Base-by-base conservation (phyloP, 169 alveolate species). In the Cryptosporidium bovis region DNA sequence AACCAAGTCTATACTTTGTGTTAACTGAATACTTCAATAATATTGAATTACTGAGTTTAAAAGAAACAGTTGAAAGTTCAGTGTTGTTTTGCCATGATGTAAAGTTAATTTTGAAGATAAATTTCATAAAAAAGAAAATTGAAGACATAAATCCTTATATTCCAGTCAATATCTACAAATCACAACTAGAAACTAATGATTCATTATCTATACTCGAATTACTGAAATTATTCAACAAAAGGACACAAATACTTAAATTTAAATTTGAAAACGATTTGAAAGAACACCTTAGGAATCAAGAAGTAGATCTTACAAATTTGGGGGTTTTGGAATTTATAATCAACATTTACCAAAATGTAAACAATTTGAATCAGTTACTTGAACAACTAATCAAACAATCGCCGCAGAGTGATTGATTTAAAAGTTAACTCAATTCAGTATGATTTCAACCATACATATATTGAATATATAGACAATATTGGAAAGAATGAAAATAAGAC, bases 381-480 rank as follows among this genome's bases (percentile, higher is more conserved):
- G 48, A 40, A 40, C 48, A 40, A 40, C 10, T 40, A 40, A 40
- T 40, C 48, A 40, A 8, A 40, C 4, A 67, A 16, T 48, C 0
- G 10, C 20, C 4, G 3, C 20, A 1, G 4, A n/a, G 2, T 64
- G 44, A 18, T 67, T 67, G 0, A 15, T 53, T 53, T 53, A 13
- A 53, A 13, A 53, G 8, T 20, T 53, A 53, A 53, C 48, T 3
- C 6, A 48, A 51, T 48, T 8, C 31, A 48, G n/a, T 51, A 53
- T 55, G 46, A 8, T 56, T 69, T 69, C 31, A 24, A 34, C 71
- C 71, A 77, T 58, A 46, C 50, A 20, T 15, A 40, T 5, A 60
- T 16, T 20, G 36, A 56, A 77, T 60, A 77, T 44, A 40, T 16
- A 66, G 44, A 31, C 44, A 77, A 60, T 77, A 34, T 48, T 36